Percentiles rank a stretch among this genome's conserved stretches.
Conservation (phyloP, 164 flowering plant species). For the Liriodendron chinense region DNA sequence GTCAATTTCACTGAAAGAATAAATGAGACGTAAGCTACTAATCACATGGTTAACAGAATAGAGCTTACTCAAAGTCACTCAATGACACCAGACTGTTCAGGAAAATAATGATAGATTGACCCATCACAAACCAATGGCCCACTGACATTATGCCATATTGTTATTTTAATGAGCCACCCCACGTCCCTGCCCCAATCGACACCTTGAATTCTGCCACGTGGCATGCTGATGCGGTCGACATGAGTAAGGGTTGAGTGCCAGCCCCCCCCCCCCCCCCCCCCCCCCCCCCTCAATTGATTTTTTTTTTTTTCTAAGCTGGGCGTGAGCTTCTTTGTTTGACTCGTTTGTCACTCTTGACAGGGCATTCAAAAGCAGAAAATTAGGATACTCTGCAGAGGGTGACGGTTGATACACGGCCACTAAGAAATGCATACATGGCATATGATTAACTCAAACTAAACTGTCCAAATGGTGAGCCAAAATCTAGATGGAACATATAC, state of each 20-base stretch:
- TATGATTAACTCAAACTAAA: too few species aligned
- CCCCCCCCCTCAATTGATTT: too few species aligned
- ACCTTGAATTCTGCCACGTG: not conserved
- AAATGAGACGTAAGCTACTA: not conserved
- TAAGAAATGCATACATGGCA: too few species aligned
- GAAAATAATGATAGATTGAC: not conserved
- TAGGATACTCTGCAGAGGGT: too few species aligned
- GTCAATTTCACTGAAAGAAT: not conserved
- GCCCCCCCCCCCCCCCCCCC: too few species aligned
- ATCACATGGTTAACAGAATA: not conserved
- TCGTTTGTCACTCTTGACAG: not conserved
- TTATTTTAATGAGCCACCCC: not conserved
- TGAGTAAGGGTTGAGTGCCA: not conserved
- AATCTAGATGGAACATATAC: too few species aligned
- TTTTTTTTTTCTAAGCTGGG: not conserved
- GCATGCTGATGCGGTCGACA: not conserved
- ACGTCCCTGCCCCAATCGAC: not conserved
- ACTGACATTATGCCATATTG: not conserved
- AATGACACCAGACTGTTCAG: not conserved
- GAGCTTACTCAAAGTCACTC: not conserved
- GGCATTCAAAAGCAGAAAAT: not conserved
- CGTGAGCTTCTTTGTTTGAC: not conserved
- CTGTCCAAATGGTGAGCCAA: too few species aligned
- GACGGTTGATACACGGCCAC: too few species aligned
- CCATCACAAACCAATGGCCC: not conserved